A percentile compares a stretch with the other conserved stretches of the same genome.
phyloP scores from a whole-genome alignment of 1,284 basidiomycete genomes.

The Fomitopsis pinicola region DNA sequence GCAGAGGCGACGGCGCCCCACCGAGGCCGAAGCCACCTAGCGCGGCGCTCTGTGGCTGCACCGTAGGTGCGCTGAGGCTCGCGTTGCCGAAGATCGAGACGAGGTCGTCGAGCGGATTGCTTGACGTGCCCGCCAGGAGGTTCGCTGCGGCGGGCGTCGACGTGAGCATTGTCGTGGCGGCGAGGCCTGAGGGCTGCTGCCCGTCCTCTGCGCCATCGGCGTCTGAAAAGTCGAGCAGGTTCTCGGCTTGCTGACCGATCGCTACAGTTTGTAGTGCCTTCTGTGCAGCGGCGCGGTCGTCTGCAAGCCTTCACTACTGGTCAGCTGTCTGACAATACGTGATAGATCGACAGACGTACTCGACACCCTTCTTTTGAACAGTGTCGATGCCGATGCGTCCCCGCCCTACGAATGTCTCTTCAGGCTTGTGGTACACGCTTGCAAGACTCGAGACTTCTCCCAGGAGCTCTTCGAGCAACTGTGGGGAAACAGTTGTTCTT shows the following conservation, averaged over 20 bases:
- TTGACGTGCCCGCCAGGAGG: conserved; percentile 65
- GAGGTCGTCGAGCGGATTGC: conserved; percentile 87
- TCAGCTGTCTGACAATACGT: conserved; percentile 2
- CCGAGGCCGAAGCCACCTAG: conserved; percentile 25
- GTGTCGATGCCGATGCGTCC: conserved; percentile 85
- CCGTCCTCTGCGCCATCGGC: conserved; percentile 49
- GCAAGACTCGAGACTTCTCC: conserved; percentile 85
- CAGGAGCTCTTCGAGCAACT: conserved; percentile 90
- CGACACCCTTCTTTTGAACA: conserved; percentile 64
- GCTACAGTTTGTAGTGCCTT: conserved; percentile 88
- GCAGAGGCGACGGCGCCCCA: conserved; percentile 13
- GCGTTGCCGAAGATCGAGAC: conserved; percentile 81
- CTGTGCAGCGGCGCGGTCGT: conserved; percentile 69
- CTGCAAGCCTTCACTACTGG: conserved; percentile 34
- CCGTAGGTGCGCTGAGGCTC: conserved; percentile 21
- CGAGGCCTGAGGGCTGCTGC: conserved; percentile 61
- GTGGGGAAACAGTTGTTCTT: conserved; percentile 85
- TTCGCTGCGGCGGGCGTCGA: conserved; percentile 69
- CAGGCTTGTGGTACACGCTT: conserved; percentile 95
- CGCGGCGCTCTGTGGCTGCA: conserved; percentile 13
- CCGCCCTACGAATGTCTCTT: conserved; percentile 85
- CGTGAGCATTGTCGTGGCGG: conserved; percentile 68
- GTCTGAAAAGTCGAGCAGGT: conserved; percentile 91
- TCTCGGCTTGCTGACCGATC: conserved; percentile 89
- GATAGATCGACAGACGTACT: conserved; percentile 35